Evolutionary conservation across 2,329 filamentous ascomycete genomes (phyloP).

Genomic region (Exophiala dermatitidis): DNA sequence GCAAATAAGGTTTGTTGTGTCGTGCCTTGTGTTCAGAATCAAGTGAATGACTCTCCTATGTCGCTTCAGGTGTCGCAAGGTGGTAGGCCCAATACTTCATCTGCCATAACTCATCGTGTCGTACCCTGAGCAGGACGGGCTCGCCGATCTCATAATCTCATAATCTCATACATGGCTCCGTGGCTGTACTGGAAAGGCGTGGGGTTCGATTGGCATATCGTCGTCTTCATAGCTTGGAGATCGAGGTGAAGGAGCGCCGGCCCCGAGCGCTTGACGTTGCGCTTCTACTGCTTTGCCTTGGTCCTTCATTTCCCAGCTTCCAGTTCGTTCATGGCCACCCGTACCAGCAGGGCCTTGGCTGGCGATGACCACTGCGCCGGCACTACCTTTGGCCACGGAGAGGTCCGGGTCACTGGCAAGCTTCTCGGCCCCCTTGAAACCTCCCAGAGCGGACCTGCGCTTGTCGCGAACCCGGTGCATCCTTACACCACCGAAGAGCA

Average conservation of each 20-base stretch:
- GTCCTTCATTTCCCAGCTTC: slow-evolving; percentile 51
- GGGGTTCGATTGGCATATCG: slow-evolving; percentile 34
- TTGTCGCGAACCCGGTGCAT: slow-evolving; percentile 34
- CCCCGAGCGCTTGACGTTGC: slow-evolving; percentile 13
- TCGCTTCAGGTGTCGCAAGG: too few relatives aligned
- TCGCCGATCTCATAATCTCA: not conserved
- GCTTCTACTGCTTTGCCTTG: slow-evolving; percentile 19
- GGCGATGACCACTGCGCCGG: slow-evolving; percentile 31
- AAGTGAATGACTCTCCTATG: not conserved
- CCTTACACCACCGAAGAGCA: slow-evolving; percentile 41
- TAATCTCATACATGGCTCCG: slow-evolving; percentile 42
- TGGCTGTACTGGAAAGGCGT: slow-evolving; percentile 39
- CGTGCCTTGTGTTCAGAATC: not conserved
- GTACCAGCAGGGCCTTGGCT: slow-evolving; percentile 25
- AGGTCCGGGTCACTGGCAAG: slow-evolving; percentile 50
- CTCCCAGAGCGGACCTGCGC: slow-evolving; percentile 40
- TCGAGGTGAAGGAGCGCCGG: slow-evolving; percentile 10
- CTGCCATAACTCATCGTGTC: not conserved
- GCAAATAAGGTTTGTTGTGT: slow-evolving; percentile 5
- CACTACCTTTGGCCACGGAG: slow-evolving; percentile 40
- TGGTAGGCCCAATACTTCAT: too few relatives aligned
- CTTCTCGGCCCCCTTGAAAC: slow-evolving; percentile 51
- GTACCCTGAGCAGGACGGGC: too few relatives aligned
- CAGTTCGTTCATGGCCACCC: slow-evolving; percentile 46
- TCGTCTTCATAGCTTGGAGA: slow-evolving; percentile 43